phyloP scores from a whole-genome alignment of 2,329 filamentous ascomycete species.

The Catunica adiposa region DNA sequence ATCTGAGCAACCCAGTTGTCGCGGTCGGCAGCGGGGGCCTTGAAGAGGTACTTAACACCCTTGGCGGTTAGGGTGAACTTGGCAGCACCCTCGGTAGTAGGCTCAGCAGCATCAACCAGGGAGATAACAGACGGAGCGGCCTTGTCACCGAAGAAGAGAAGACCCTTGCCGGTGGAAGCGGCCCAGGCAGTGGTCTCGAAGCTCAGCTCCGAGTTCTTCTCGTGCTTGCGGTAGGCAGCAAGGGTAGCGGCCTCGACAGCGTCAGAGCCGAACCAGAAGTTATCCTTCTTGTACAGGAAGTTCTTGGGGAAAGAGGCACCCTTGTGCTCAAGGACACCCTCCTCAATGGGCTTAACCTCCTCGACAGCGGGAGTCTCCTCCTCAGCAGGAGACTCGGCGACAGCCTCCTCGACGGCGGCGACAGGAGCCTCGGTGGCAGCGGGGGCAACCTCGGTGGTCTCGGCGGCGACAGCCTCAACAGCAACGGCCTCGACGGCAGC shows the following conservation, averaged over 20 bases:
- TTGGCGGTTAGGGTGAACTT: conserved; percentile 78
- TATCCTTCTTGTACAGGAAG: conserved; percentile 79
- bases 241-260: conserved; percentile 60
- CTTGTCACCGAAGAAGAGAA: conserved; percentile 86
- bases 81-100: conserved; percentile 55
- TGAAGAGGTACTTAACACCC: conserved; percentile 87
- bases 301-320: conserved; percentile 73
- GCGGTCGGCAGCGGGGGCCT: conserved; percentile 63
- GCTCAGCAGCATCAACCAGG: conserved; percentile 54
- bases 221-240: conserved; percentile 61
- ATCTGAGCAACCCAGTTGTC: conserved; percentile 82
- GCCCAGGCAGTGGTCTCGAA: conserved; percentile 80
- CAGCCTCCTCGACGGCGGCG: conserved; percentile 25
- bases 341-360: conserved; percentile 46
- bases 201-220: conserved; percentile 62
- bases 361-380: conserved; percentile 27
- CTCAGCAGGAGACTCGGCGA: conserved; percentile 21
- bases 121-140: conserved; percentile 64
- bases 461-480: conserved; percentile 21
- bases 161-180: conserved; percentile 82
- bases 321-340: conserved; percentile 82
- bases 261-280: conserved; percentile 73
- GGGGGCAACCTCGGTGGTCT: conserved; percentile 23
- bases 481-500: conserved; percentile 18
- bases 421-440: conserved; percentile 24